Conservation (phyloP, 2,329 filamentous ascomycete species). For the Amauroascus verrucosus region DNA sequence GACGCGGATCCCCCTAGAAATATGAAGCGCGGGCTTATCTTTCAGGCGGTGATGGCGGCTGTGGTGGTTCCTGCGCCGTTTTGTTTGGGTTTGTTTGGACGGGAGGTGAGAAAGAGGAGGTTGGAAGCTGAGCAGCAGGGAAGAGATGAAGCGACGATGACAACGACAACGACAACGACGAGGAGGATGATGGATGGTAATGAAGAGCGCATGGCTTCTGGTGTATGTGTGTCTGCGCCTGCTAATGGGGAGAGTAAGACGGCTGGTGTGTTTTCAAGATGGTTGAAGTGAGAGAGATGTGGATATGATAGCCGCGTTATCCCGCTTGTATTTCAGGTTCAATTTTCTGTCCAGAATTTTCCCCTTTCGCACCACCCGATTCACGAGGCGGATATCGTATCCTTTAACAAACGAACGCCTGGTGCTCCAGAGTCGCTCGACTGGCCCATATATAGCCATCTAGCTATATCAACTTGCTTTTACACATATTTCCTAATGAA, state of each 20-base stretch:
- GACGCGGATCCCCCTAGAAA: conserved; percentile 52
- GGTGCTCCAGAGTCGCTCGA: too few relatives aligned
- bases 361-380: too few relatives aligned
- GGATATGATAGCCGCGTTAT: too few relatives aligned
- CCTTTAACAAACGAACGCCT: too few relatives aligned
- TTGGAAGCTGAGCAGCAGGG: conserved; percentile 29
- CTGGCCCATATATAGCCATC: too few relatives aligned
- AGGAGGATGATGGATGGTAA: not conserved
- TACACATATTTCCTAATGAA: too few relatives aligned
- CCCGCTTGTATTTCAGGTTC: too few relatives aligned
- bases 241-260: not conserved
- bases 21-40: conserved; percentile 67
- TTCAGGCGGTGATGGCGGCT: conserved; percentile 62
- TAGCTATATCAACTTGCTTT: too few relatives aligned
- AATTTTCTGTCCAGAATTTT: too few relatives aligned
- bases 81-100: conserved; percentile 59
- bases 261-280: not conserved
- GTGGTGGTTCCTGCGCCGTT: conserved; percentile 58
- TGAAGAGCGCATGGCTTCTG: not conserved
- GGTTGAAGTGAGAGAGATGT: not conserved
- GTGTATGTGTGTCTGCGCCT: not conserved
- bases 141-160: not conserved
- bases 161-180: too few relatives aligned
- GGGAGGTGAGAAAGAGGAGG: conserved; percentile 32
- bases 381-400: too few relatives aligned